Evolutionary conservation across 1,139 yeast species (phyloP), one percentile per base, ranked within the genome.

Genomic region (Nakaseomyces glabratus): DNA sequence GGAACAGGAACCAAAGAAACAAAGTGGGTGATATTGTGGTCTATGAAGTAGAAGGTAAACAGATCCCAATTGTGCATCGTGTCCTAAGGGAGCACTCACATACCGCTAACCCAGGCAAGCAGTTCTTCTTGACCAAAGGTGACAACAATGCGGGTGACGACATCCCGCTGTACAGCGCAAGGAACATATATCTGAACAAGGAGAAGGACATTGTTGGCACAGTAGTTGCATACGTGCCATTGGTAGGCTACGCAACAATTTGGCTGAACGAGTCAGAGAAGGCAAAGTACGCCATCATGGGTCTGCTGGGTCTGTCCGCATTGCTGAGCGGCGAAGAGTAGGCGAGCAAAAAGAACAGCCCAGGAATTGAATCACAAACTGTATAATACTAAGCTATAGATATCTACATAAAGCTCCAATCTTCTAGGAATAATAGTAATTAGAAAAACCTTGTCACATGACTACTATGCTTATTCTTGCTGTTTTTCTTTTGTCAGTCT

Each of bases 1-100:
- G 95, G 95, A 90, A 90, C 60, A 69, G 96, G 45, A 78, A 81
- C 40, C 7, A 12, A 4, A 61, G 60, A 25, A 76, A 77, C 24
- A 65, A 71, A 34, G 93, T 88, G 1, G 99, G 99, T n/a, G 98
- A 90, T 52, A 70, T 90, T 17, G 97, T 90, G 9, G 98, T 90
- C n/a, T 90, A 93, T 57, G 90, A 90, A 50, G 73, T 88, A 19
- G 70, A 72, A 35, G 84, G 79, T 3, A 78, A 84, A 51, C 68
- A 74, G 24, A 88, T 90, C 31, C 98, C 99, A 13, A 90, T 90
- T 54, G 99, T 90, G 16, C 99, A 90, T 55, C 72, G 99, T 46
- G 95, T 93, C 1, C 60, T 93, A 52, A 71, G 95, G 51, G 90
- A 85, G 48, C 57, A 45, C 22, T 36, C 45, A 49, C 37, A 43